A percentile compares a stretch with the other conserved stretches of the same genome.
These are phyloP conservation scores for Ustilago tritici DNA, from an alignment of 1,284 basidiomycete species.

Conservation along the genomic window DNA sequence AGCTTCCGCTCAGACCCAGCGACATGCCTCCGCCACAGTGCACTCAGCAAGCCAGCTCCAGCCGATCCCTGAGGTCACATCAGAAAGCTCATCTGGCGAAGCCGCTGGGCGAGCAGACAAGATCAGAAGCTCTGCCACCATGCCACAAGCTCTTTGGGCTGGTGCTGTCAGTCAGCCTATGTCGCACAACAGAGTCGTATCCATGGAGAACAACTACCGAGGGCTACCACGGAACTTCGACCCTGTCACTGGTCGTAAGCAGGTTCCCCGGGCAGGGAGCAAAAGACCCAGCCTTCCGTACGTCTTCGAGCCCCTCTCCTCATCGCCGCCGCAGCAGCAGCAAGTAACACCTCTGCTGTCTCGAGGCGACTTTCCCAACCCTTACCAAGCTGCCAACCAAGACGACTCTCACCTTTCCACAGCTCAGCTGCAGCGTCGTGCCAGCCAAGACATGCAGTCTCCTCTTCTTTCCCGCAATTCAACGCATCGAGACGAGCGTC, in stretches of 20 bases:
- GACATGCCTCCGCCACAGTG: constrained; percentile 19
- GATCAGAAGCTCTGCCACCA: background rate
- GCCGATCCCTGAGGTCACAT: constrained; percentile 26
- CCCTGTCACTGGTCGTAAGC: constrained; percentile 37
- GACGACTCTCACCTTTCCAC: constrained; percentile 41
- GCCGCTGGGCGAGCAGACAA: constrained; percentile 3
- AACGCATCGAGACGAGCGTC: constrained; percentile 5
- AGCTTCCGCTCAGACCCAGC: constrained; percentile 1
- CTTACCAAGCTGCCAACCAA: constrained; percentile 1
- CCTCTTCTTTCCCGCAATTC: constrained; percentile 13
- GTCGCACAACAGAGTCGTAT: constrained; percentile 10
- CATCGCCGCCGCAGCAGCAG: background rate
- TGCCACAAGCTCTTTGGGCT: constrained; percentile 13
- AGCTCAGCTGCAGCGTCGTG: constrained; percentile 36
- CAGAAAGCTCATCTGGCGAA: constrained; percentile 29
- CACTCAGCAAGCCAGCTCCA: constrained; percentile 14
- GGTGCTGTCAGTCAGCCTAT: constrained; percentile 8
- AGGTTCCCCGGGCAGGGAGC: constrained; percentile 1
- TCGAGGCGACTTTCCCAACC: constrained; percentile 32
- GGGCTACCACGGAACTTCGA: constrained; percentile 44
- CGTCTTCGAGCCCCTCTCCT: constrained; percentile 28
- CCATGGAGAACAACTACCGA: constrained; percentile 32
- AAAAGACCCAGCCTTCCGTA: constrained; percentile 38
- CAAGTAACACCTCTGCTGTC: background rate
- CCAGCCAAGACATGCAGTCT: constrained; percentile 28